Percentiles rank a stretch among this genome's conserved stretches.
Conservation (phyloP, 2,329 filamentous ascomycete species). For the Albophoma yamanashiensis region DNA sequence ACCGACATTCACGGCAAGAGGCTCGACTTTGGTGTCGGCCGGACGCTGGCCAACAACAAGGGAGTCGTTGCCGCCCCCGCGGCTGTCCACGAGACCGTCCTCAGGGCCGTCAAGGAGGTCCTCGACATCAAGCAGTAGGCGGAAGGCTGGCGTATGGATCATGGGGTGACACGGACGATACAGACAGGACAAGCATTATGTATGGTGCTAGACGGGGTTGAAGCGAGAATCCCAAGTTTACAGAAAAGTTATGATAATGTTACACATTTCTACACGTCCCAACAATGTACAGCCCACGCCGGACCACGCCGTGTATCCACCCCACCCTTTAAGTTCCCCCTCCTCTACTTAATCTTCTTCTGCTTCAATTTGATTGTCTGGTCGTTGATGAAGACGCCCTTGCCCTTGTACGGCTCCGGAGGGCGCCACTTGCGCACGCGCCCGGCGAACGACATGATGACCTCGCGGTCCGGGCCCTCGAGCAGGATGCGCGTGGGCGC, state of each 20-base stretch:
- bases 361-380: constrained; percentile 98
- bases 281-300: not conserved
- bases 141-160: not conserved
- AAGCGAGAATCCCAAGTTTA: not conserved
- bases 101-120: constrained; percentile 74
- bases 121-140: constrained; percentile 31
- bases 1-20: constrained; percentile 79
- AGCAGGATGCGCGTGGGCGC: constrained; percentile 85
- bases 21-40: constrained; percentile 76
- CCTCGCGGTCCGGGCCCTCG: constrained; percentile 77
- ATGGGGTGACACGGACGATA: not conserved
- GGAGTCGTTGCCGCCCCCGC: constrained; percentile 83
- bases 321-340: not conserved
- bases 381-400: constrained; percentile 96
- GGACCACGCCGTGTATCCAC: not conserved
- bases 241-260: constrained; percentile 3
- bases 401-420: constrained; percentile 97
- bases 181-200: not conserved
- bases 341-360: constrained; percentile 84
- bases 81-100: constrained; percentile 63
- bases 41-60: constrained; percentile 83
- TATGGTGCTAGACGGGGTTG: not conserved
- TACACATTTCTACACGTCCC: not conserved
- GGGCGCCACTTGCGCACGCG: constrained; percentile 78
- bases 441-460: constrained; percentile 85